These are phyloP conservation scores for Trifolium subterraneum DNA, from an alignment of 306 rosid species.

Conservation along the genomic window DNA sequence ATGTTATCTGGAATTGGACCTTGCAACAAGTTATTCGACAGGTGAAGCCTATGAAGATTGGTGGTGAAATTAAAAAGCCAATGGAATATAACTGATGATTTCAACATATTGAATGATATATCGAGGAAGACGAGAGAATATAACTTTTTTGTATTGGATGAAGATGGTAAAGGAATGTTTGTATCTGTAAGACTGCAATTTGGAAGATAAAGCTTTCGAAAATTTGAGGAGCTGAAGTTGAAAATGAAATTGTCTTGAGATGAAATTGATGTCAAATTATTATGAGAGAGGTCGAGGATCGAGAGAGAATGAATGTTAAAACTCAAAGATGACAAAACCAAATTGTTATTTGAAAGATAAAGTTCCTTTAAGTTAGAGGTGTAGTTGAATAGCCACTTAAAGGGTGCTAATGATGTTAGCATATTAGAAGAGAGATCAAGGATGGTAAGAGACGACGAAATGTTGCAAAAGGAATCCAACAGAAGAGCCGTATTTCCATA, in stretches of 20 bases:
- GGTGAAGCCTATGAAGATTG: background rate
- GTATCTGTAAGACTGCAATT: background rate
- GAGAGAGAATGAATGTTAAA: background rate
- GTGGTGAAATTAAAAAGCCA: background rate
- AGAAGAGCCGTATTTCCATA: background rate
- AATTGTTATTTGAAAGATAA: background rate
- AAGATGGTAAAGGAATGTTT: constrained; percentile 1
- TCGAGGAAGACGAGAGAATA: background rate
- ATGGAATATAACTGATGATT: background rate
- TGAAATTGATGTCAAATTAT: background rate
- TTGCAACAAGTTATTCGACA: constrained; percentile 3
- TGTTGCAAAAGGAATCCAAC: background rate
- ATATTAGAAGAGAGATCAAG: constrained; percentile 15
- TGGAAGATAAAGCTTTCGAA: background rate
- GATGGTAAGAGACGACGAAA: constrained; percentile 5
- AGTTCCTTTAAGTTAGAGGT: constrained; percentile 5
- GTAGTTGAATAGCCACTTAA: background rate
- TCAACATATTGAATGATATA: background rate
- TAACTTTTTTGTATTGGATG: background rate
- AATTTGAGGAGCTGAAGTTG: constrained; percentile 19
- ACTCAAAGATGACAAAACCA: background rate
- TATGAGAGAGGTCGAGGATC: constrained; percentile 28
- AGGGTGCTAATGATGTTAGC: background rate
- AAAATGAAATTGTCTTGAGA: background rate
- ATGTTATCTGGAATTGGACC: background rate